Evolutionary conservation across 1,139 yeast species (phyloP).

Genomic region (Tardiomyces depauwii): DNA sequence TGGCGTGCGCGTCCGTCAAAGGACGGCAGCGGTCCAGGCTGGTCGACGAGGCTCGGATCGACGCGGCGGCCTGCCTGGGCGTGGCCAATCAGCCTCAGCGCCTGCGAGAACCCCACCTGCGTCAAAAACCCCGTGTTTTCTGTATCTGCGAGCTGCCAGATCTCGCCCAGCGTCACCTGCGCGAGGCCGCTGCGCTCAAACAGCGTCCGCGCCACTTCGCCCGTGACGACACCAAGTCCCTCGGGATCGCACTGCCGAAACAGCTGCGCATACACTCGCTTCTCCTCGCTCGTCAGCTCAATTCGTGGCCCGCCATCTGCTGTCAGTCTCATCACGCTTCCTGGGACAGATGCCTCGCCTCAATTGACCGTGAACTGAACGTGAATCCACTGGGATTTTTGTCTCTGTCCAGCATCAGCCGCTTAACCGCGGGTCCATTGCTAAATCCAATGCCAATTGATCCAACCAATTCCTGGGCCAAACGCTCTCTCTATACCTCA

Average conservation of each 20-base stretch:
- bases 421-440: no score
- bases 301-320: constrained; percentile 4
- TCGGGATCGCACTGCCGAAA: constrained; percentile 76
- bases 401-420: no score
- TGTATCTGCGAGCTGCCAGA: constrained; percentile 88
- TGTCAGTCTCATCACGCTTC: background rate
- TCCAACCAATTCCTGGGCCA: no score
- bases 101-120: constrained; percentile 71
- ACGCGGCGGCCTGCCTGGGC: constrained; percentile 58
- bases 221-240: constrained; percentile 72
- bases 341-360: no score
- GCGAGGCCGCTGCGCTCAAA: constrained; percentile 83
- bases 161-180: constrained; percentile 68
- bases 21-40: constrained; percentile 39
- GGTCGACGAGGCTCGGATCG: constrained; percentile 26
- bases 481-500: no score
- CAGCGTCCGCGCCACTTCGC: constrained; percentile 77
- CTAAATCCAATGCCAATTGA: no score
- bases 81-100: constrained; percentile 83
- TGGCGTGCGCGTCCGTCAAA: constrained; percentile 22
- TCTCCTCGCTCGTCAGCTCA: constrained; percentile 65
- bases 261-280: constrained; percentile 56
- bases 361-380: no score
- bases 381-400: no score
- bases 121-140: constrained; percentile 78